Evolutionary conservation across 73 alveolate genomes (phyloP).

Genomic region (Paramecium octaurelia): DNA sequence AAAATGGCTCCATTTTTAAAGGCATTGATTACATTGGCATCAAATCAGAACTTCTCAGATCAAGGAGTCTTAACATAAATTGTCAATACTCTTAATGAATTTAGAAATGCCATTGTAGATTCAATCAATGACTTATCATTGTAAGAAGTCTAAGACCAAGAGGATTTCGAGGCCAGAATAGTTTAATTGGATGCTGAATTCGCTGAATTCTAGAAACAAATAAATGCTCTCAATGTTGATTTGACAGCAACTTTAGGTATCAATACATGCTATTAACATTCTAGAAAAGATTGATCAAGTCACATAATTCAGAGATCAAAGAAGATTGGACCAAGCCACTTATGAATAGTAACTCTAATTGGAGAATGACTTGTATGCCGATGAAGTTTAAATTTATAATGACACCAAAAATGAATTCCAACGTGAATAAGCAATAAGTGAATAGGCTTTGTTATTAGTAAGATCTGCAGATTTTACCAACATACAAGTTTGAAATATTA

Average conservation of each 20-base stretch:
- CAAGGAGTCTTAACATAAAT: background rate
- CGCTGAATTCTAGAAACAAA: slow-evolving; percentile 39
- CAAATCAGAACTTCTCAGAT: slow-evolving; percentile 30
- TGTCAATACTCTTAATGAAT: background rate
- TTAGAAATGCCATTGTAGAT: slow-evolving; percentile 34
- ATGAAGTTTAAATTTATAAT: background rate
- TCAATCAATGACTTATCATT: background rate
- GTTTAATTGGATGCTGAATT: slow-evolving; percentile 31
- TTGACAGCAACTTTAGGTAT: slow-evolving; percentile 37
- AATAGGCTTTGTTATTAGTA: background rate
- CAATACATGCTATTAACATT: background rate
- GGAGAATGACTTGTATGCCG: slow-evolving; percentile 28
- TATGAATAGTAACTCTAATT: background rate
- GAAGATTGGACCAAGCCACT: background rate
- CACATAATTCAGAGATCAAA: slow-evolving; percentile 10
- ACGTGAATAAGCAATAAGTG: slow-evolving; percentile 19
- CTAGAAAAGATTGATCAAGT: slow-evolving; percentile 37
- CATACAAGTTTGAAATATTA: slow-evolving; percentile 2
- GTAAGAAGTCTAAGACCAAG: slow-evolving; percentile 28
- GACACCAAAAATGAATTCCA: slow-evolving; percentile 25
- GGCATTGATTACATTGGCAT: slow-evolving; percentile 34
- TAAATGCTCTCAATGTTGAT: slow-evolving; percentile 44
- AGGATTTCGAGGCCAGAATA: slow-evolving; percentile 14
- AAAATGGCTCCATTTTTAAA: slow-evolving; percentile 50
- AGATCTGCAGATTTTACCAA: slow-evolving; percentile 20